A percentile compares a stretch with the other conserved stretches of the same genome.
These are phyloP conservation scores for Suaeda aralocaspica DNA, from an alignment of 148 eudicot species.

Conservation along the genomic window DNA sequence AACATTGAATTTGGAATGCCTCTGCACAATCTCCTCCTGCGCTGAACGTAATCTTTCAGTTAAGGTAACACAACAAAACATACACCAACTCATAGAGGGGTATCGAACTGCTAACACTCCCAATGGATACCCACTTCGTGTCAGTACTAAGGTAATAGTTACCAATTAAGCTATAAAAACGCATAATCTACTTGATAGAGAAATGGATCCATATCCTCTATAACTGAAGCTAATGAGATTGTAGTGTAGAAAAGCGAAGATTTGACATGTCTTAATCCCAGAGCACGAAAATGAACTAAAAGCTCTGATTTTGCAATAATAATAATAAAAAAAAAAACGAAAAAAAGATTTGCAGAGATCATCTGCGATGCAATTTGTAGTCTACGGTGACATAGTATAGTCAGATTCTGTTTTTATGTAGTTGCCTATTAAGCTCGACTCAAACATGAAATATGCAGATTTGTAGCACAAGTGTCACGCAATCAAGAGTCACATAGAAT, in stretches of 20 bases:
- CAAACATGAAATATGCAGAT: neutral
- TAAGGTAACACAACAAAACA: conserved; percentile 40
- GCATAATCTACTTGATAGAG: neutral
- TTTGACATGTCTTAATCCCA: neutral
- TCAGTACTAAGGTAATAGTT: too few relatives aligned
- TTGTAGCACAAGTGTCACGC: neutral
- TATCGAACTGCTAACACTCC: neutral
- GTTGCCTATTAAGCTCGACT: neutral
- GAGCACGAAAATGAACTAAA: neutral
- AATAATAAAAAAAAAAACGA: too few relatives aligned
- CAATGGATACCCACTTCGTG: neutral
- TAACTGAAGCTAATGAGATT: neutral
- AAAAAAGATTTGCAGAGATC: neutral
- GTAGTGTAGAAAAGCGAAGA: neutral
- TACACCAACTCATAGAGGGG: neutral
- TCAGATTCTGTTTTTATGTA: neutral
- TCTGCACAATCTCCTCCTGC: conserved; percentile 68
- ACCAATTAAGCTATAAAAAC: too few relatives aligned
- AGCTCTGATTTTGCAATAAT: neutral
- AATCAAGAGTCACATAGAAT: neutral
- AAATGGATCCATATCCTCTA: neutral
- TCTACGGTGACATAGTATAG: too few relatives aligned
- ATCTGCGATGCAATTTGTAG: neutral
- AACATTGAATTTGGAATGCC: conserved; percentile 58
- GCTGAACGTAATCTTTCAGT: conserved; percentile 67